Evolutionary conservation across 306 rosid genomes (phyloP).

Genomic region (Cicer judaicum): DNA sequence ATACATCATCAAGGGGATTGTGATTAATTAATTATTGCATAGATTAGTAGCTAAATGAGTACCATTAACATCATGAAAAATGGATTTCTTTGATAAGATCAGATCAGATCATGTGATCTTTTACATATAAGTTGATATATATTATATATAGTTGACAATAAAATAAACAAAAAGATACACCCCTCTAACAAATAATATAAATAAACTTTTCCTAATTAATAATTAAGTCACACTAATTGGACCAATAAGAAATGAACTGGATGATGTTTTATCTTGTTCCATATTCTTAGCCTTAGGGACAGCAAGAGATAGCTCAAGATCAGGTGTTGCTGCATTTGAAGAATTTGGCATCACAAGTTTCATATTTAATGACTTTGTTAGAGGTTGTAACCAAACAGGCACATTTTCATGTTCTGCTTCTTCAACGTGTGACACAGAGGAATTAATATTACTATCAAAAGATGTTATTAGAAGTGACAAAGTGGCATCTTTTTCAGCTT

Average conservation of each 20-base stretch:
- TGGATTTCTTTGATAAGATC: constrained; percentile 36
- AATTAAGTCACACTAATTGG: constrained; percentile 52
- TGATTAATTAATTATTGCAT: constrained; percentile 10
- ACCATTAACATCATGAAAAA: constrained; percentile 9
- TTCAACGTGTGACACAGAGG: background rate
- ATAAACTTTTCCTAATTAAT: background rate
- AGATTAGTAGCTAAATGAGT: constrained; percentile 28
- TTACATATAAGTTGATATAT: constrained; percentile 17
- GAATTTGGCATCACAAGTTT: constrained; percentile 25
- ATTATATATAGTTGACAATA: constrained; percentile 10
- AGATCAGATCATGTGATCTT: constrained; percentile 15
- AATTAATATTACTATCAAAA: background rate
- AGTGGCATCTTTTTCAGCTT: constrained; percentile 42
- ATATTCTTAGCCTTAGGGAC: constrained; percentile 44
- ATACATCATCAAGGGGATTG: background rate
- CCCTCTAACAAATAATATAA: background rate
- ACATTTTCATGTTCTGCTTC: background rate
- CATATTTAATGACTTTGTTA: constrained; percentile 44
- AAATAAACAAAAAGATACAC: background rate
- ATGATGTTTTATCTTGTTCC: constrained; percentile 56
- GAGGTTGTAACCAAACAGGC: constrained; percentile 47
- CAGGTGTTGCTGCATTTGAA: constrained; percentile 39
- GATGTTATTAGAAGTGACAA: constrained; percentile 43
- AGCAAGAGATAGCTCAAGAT: constrained; percentile 82
- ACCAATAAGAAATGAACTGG: constrained; percentile 17